Evolutionary conservation across 257 asterid genomes (phyloP).

Genomic region (Solanum peruvianum): DNA sequence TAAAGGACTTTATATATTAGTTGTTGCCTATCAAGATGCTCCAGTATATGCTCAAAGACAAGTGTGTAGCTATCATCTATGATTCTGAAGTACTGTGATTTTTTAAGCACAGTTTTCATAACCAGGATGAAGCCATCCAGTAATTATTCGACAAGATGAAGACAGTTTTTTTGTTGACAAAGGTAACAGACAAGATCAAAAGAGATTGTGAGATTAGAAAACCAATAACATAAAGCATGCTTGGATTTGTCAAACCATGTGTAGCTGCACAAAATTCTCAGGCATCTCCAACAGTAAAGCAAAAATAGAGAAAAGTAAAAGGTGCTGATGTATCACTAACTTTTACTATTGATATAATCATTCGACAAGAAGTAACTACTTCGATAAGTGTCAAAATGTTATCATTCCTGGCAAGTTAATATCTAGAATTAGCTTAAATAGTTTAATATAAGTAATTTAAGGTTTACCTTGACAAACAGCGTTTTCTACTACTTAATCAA

Average conservation of each 20-base stretch:
- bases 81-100: neutral
- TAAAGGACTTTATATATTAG: neutral
- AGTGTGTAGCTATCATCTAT: neutral
- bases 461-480: neutral
- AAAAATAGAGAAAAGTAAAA: neutral
- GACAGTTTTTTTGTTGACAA: neutral
- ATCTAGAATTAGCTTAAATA: neutral
- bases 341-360: neutral
- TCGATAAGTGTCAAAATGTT: neutral
- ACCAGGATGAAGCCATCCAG: neutral
- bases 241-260: neutral
- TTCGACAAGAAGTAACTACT: neutral
- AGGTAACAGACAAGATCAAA: neutral
- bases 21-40: neutral
- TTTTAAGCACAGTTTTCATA: neutral
- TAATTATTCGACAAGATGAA: neutral
- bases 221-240: neutral
- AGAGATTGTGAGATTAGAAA: neutral
- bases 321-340: neutral
- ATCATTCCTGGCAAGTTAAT: neutral
- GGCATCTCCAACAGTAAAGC: neutral
- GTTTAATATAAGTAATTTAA: neutral
- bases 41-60: neutral
- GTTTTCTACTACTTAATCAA: neutral
- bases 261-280: neutral